These are phyloP conservation scores for Saraca asoca DNA, from an alignment of 331 rosid species.

Conservation along the genomic window DNA sequence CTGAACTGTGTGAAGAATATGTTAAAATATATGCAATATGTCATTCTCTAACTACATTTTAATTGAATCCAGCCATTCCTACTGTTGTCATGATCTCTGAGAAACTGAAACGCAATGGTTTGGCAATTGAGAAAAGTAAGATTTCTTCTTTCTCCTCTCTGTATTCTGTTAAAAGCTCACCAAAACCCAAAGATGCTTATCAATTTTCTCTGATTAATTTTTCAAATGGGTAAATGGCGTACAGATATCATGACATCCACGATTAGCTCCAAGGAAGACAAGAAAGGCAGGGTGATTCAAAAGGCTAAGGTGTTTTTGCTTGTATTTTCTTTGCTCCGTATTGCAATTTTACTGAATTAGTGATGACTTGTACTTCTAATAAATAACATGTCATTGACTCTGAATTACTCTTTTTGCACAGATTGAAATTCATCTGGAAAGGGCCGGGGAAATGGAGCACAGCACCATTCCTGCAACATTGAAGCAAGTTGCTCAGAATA, in stretches of 20 bases:
- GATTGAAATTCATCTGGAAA: slow-evolving; percentile 56
- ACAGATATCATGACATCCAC: slow-evolving; percentile 52
- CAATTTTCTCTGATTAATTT: slow-evolving; percentile 19
- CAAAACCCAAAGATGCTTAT: not conserved
- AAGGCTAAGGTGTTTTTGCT: slow-evolving; percentile 57
- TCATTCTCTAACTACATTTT: slow-evolving; percentile 25
- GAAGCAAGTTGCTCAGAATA: slow-evolving; percentile 14
- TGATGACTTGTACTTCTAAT: not conserved
- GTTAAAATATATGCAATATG: not conserved
- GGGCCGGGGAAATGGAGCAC: slow-evolving; percentile 33
- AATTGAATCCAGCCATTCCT: slow-evolving; percentile 56
- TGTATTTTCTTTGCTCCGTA: not conserved
- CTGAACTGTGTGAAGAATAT: not conserved
- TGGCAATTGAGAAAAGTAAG: slow-evolving; percentile 65
- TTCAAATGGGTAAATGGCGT: slow-evolving; percentile 17
- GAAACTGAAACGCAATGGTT: slow-evolving; percentile 51
- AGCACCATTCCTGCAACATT: slow-evolving; percentile 23
- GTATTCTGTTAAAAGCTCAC: not conserved
- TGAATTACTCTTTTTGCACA: slow-evolving; percentile 32
- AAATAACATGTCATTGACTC: not conserved
- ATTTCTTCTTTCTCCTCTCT: not conserved
- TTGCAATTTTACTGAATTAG: not conserved
- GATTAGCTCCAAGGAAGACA: slow-evolving; percentile 32
- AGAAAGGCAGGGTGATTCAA: slow-evolving; percentile 42
- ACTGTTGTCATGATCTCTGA: slow-evolving; percentile 56